A percentile compares a stretch with the other conserved stretches of the same genome.
Evolutionary conservation across 164 flowering plant species (phyloP).

Genomic region (Liquidambar formosana): DNA sequence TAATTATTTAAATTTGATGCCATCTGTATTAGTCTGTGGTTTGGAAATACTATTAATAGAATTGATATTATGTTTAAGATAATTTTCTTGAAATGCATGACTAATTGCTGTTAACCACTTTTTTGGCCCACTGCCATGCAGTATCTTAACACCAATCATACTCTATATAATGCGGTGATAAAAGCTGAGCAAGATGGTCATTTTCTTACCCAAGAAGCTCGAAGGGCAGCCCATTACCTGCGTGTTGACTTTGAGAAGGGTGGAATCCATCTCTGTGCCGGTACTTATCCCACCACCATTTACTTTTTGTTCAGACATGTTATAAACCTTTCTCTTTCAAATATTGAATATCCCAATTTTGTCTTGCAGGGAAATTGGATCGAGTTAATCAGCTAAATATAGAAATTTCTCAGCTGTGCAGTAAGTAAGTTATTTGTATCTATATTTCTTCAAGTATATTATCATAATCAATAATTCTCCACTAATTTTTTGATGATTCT

Average conservation of each 20-base stretch:
- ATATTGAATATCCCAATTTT: conserved; percentile 9
- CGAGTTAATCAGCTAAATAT: conserved; percentile 68
- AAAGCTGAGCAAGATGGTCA: conserved; percentile 69
- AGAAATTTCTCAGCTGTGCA: conserved; percentile 64
- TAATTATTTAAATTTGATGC: too few relatives aligned
- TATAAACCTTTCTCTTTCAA: neutral
- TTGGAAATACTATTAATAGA: neutral
- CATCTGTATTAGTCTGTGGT: neutral
- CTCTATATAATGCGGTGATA: conserved; percentile 70
- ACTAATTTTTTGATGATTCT: neutral
- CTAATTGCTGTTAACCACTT: neutral
- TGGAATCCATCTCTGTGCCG: conserved; percentile 84
- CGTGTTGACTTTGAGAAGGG: conserved; percentile 97
- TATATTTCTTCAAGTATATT: neutral
- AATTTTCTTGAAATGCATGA: neutral
- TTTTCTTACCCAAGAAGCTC: conserved; percentile 63
- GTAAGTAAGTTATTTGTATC: conserved; percentile 58
- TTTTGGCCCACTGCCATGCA: conserved; percentile 28
- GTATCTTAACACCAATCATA: conserved; percentile 83
- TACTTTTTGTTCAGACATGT: neutral
- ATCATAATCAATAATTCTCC: neutral
- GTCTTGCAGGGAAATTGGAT: conserved; percentile 67
- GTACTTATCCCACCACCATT: conserved; percentile 31
- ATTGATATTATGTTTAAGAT: neutral
- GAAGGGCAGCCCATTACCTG: conserved; percentile 70